A percentile compares a stretch with the other conserved stretches of the same genome.
Evolutionary conservation across 345 rosid species (phyloP).

Genomic region (Luvunga scandens): DNA sequence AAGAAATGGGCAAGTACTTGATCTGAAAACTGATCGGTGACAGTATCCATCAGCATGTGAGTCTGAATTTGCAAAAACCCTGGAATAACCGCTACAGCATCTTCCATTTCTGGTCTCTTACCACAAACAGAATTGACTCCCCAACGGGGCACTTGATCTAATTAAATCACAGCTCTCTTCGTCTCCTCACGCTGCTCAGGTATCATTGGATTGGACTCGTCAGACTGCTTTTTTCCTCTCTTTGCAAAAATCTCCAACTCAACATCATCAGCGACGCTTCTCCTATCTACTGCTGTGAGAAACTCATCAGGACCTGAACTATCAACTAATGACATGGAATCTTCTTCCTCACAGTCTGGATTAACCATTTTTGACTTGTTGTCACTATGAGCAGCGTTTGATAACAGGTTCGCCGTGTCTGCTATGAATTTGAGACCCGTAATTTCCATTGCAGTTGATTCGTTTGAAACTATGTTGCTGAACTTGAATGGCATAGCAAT

Average conservation of each 20-base stretch:
- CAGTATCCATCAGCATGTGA: conserved; percentile 24
- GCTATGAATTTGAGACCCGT: conserved; percentile 27
- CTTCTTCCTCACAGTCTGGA: conserved; percentile 15
- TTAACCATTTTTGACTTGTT: neutral
- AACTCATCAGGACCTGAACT: neutral
- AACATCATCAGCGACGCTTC: conserved; percentile 4
- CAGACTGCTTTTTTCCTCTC: conserved; percentile 1
- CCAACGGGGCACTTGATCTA: conserved; percentile 43
- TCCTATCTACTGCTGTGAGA: conserved; percentile 6
- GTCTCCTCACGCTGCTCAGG: conserved; percentile 24
- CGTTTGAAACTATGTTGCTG: conserved; percentile 15
- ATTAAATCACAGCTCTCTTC: conserved; percentile 26
- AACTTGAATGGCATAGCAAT: conserved; percentile 44
- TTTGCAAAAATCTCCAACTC: neutral
- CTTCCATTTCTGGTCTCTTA: conserved; percentile 82
- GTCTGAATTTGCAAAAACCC: conserved; percentile 42
- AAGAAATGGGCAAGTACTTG: conserved; percentile 49
- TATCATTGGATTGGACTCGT: conserved; percentile 22
- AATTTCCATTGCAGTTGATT: conserved; percentile 32
- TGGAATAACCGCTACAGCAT: conserved; percentile 55
- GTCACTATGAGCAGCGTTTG: conserved; percentile 16
- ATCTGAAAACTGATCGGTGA: conserved; percentile 23
- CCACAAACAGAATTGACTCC: conserved; percentile 67
- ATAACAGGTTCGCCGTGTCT: conserved; percentile 23
- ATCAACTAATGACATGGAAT: conserved; percentile 3